Evolutionary conservation across 108 stramenopile species (phyloP).

Genomic region (Cyclotella cryptica): DNA sequence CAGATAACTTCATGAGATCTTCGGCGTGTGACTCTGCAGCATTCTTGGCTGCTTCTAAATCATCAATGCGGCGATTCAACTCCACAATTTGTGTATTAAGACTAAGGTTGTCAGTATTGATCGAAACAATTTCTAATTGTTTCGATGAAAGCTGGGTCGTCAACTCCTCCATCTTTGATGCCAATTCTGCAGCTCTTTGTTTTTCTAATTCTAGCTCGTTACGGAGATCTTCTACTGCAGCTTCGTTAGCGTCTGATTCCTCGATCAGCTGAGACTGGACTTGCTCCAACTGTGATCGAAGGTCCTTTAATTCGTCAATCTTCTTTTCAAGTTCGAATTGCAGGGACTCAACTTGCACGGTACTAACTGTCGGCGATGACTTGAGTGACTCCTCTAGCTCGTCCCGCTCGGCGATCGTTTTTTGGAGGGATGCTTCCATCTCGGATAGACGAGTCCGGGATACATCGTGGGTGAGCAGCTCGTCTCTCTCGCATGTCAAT

Average conservation of each 20-base stretch:
- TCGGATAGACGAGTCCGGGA: constrained; percentile 62
- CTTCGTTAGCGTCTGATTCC: constrained; percentile 36
- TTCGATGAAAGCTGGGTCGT: constrained; percentile 13
- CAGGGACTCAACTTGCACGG: constrained; percentile 9
- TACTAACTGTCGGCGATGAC: constrained; percentile 13
- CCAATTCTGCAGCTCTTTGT: constrained; percentile 21
- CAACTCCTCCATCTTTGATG: constrained; percentile 37
- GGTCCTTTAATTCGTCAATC: constrained; percentile 27
- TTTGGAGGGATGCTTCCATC: constrained; percentile 37
- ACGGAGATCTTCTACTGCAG: constrained; percentile 24
- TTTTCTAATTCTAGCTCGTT: constrained; percentile 42
- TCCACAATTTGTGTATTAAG: constrained; percentile 13
- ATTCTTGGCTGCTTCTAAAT: constrained; percentile 38
- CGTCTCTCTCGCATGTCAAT: not conserved
- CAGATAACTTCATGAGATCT: constrained; percentile 17
- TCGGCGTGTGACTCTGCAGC: constrained; percentile 29
- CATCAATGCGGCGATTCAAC: constrained; percentile 36
- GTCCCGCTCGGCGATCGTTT: constrained; percentile 34
- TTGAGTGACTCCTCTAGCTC: constrained; percentile 28
- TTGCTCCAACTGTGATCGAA: constrained; percentile 32
- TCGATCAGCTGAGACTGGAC: constrained; percentile 30
- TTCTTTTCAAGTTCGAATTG: constrained; percentile 33
- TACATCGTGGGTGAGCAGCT: constrained; percentile 20
- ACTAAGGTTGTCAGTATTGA: constrained; percentile 11
- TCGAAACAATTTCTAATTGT: constrained; percentile 21